A percentile compares a stretch with the other conserved stretches of the same genome.
Evolutionary conservation across 148 eudicot species (phyloP).

Genomic region (Silene latifolia): DNA sequence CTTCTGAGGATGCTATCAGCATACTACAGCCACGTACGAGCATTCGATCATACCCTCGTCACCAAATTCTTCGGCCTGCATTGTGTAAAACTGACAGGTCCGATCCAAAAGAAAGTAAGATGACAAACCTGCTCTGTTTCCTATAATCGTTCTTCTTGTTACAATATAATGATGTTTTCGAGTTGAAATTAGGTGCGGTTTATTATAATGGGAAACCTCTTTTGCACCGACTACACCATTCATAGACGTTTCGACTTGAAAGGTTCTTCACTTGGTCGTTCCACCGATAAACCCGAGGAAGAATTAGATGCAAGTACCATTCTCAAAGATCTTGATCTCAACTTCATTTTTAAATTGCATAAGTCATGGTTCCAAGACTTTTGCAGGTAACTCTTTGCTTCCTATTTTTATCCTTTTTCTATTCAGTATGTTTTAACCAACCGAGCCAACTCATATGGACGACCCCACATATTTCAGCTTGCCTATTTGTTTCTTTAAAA

Average conservation of each 20-base stretch:
- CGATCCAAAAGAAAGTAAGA: constrained; percentile 77
- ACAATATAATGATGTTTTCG: constrained; percentile 14
- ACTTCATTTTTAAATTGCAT: constrained; percentile 72
- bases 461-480: too few species aligned
- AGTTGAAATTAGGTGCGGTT: constrained; percentile 61
- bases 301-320: constrained; percentile 84
- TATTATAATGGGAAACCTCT: constrained; percentile 91
- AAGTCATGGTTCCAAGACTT: constrained; percentile 92
- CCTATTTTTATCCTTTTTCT: too few species aligned
- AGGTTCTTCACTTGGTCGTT: constrained; percentile 95
- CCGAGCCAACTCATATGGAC: too few species aligned
- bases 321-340: constrained; percentile 95
- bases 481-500: too few species aligned
- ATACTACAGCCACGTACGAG: constrained; percentile 78
- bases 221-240: constrained; percentile 68
- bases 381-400: constrained; percentile 46
- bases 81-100: constrained; percentile 83
- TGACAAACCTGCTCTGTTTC: not conserved
- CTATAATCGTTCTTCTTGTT: not conserved
- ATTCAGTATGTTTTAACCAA: too few species aligned
- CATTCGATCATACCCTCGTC: constrained; percentile 81
- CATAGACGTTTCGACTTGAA: constrained; percentile 88
- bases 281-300: constrained; percentile 79
- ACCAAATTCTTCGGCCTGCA: constrained; percentile 86
- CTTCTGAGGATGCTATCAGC: constrained; percentile 85